Conservation (phyloP, 495 filamentous ascomycete genomes). For the Talaromyces borbonicus region DNA sequence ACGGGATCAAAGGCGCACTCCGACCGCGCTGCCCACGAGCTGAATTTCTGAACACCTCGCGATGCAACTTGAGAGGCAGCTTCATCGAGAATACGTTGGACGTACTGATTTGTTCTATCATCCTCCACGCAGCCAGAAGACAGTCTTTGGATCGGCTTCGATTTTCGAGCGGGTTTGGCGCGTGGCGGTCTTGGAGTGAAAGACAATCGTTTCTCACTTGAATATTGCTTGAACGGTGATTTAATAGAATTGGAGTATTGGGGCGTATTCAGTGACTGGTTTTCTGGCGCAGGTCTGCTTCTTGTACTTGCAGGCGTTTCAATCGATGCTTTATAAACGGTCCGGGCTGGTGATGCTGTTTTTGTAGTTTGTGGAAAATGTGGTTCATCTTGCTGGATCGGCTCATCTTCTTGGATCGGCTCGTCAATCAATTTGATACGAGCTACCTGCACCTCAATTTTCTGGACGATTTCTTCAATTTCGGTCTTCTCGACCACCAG, state of each 20-base stretch:
- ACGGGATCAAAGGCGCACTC: constrained; percentile 32
- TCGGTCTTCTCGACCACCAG: neutral
- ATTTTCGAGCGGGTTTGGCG: constrained; percentile 8
- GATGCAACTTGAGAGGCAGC: constrained; percentile 27
- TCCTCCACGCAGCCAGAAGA: constrained; percentile 32
- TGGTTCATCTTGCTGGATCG: neutral
- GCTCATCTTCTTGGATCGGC: constrained; percentile 18
- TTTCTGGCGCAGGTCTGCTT: neutral
- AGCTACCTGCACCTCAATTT: constrained; percentile 24
- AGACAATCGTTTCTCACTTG: constrained; percentile 3
- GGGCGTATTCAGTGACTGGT: neutral
- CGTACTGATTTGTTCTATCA: constrained; percentile 28
- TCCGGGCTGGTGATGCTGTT: neutral
- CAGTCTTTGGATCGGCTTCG: constrained; percentile 13
- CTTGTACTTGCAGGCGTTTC: constrained; percentile 4
- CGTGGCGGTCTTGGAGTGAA: constrained; percentile 7
- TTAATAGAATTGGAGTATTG: neutral
- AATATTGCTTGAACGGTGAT: neutral
- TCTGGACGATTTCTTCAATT: constrained; percentile 12
- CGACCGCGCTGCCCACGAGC: constrained; percentile 31
- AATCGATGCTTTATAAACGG: neutral
- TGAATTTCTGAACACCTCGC: constrained; percentile 32
- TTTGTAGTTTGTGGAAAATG: too few species aligned
- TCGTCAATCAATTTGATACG: too few species aligned
- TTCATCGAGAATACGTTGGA: constrained; percentile 29